Conservation (phyloP, 2,329 filamentous ascomycete genomes). For the Cercospora zeae-maydis region DNA sequence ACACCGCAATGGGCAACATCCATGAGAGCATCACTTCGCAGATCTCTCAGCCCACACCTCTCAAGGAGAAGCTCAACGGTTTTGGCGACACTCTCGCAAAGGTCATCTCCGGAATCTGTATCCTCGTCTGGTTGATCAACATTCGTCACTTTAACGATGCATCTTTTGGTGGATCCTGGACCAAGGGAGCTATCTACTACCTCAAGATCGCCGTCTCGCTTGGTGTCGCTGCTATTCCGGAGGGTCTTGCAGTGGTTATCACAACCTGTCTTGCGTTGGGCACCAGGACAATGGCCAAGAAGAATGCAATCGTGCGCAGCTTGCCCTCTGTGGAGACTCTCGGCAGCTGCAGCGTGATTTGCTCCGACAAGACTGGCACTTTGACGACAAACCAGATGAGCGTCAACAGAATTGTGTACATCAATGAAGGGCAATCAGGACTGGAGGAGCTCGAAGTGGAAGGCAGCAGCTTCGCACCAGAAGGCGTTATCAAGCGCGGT, state of each 20-base stretch:
- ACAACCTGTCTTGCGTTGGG: slow-evolving; percentile 96
- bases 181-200: slow-evolving; percentile 98
- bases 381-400: slow-evolving; percentile 99
- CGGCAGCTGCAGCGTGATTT: slow-evolving; percentile 98
- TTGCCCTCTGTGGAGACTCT: slow-evolving; percentile 95
- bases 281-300: slow-evolving; percentile 97
- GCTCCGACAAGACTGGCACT: slow-evolving; percentile 98
- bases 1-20: slow-evolving; percentile 95
- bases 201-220: slow-evolving; percentile 98
- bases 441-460: slow-evolving; percentile 86
- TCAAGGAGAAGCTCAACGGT: slow-evolving; percentile 98
- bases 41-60: slow-evolving; percentile 92
- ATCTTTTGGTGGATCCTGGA: slow-evolving; percentile 78
- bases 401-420: slow-evolving; percentile 84
- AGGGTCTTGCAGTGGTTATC: slow-evolving; percentile 95
- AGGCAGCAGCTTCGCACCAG: slow-evolving; percentile 86
- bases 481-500: slow-evolving; percentile 64
- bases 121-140: slow-evolving; percentile 98
- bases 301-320: slow-evolving; percentile 95
- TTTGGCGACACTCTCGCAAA: slow-evolving; percentile 96
- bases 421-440: slow-evolving; percentile 67
- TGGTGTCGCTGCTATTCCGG: slow-evolving; percentile 94
- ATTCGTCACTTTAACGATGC: slow-evolving; percentile 95
- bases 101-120: slow-evolving; percentile 95
- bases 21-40: slow-evolving; percentile 98